Conservation (phyloP, 176 grass and related monocot species). For the Oryza australiensis region DNA sequence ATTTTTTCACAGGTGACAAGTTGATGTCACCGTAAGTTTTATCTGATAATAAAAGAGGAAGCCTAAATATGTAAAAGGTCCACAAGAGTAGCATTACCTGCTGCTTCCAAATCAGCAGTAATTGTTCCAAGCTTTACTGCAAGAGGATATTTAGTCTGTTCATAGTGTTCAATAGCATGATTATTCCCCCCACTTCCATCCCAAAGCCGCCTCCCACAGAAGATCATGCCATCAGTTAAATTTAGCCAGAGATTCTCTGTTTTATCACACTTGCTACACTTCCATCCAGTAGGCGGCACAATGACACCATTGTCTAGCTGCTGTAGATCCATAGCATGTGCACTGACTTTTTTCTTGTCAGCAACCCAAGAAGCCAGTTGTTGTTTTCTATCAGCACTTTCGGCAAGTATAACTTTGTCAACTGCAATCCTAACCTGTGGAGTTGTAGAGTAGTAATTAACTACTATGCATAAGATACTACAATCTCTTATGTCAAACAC, state of each 20-base stretch:
- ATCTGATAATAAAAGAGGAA: not conserved
- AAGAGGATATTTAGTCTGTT: slow-evolving; percentile 88
- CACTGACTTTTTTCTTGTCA: slow-evolving; percentile 83
- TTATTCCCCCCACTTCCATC: slow-evolving; percentile 96
- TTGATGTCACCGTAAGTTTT: not conserved
- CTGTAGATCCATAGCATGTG: slow-evolving; percentile 74
- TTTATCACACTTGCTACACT: slow-evolving; percentile 95
- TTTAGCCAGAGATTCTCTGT: slow-evolving; percentile 98
- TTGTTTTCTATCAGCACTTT: slow-evolving; percentile 80
- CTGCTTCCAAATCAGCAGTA: slow-evolving; percentile 77
- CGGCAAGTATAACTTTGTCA: slow-evolving; percentile 84
- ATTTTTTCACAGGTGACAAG: not conserved
- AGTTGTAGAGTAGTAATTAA: slow-evolving; percentile 28
- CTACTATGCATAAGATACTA: slow-evolving; percentile 11
- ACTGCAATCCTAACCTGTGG: slow-evolving; percentile 83
- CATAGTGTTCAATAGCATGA: slow-evolving; percentile 89
- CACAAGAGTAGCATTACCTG: slow-evolving; percentile 82
- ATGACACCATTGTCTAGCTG: slow-evolving; percentile 86
- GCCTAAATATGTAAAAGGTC: not conserved
- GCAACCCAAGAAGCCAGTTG: slow-evolving; percentile 89
- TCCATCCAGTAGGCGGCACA: slow-evolving; percentile 91
- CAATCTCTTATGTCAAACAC: not conserved
- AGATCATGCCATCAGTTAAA: slow-evolving; percentile 89
- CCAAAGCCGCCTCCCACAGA: slow-evolving; percentile 86
- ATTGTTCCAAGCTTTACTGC: slow-evolving; percentile 95